Percentiles rank a stretch among this genome's conserved stretches.
Conservation (phyloP, 306 rosid species). For the Macrotyloma uniflorum region DNA sequence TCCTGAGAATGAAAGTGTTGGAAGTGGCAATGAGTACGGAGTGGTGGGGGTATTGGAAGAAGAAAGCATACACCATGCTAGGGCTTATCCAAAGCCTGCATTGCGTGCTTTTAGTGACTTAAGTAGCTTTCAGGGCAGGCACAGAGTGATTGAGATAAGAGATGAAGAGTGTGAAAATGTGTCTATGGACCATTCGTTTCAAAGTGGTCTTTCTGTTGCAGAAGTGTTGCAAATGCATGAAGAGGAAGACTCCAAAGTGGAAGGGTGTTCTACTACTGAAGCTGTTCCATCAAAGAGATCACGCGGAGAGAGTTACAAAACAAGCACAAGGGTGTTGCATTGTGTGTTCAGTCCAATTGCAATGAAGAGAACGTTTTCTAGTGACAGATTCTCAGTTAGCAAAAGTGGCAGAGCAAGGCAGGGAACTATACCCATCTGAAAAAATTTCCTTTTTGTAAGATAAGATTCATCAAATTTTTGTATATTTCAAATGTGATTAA, state of each 20-base stretch:
- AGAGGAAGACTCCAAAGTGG: constrained; percentile 40
- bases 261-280: constrained; percentile 43
- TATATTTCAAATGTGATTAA: not conserved
- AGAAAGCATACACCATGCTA: constrained; percentile 8
- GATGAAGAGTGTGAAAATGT: constrained; percentile 48
- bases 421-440: constrained; percentile 48
- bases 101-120: constrained; percentile 62
- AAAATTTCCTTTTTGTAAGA: not conserved
- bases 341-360: constrained; percentile 59
- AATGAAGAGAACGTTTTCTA: constrained; percentile 78
- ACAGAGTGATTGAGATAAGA: constrained; percentile 62
- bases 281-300: constrained; percentile 53
- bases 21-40: constrained; percentile 33
- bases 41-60: constrained; percentile 22
- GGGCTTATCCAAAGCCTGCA: constrained; percentile 40
- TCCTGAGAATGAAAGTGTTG: constrained; percentile 35
- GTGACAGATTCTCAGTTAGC: constrained; percentile 56
- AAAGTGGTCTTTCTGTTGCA: constrained; percentile 36
- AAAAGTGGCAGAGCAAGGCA: constrained; percentile 54
- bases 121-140: constrained; percentile 55
- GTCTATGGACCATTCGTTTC: constrained; percentile 68
- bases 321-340: constrained; percentile 51
- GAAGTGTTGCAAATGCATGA: constrained; percentile 51
- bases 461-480: not conserved
- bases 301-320: constrained; percentile 45